Evolutionary conservation across 495 filamentous ascomycete genomes (phyloP).

Genomic region (Tuber microsphaerosporum): DNA sequence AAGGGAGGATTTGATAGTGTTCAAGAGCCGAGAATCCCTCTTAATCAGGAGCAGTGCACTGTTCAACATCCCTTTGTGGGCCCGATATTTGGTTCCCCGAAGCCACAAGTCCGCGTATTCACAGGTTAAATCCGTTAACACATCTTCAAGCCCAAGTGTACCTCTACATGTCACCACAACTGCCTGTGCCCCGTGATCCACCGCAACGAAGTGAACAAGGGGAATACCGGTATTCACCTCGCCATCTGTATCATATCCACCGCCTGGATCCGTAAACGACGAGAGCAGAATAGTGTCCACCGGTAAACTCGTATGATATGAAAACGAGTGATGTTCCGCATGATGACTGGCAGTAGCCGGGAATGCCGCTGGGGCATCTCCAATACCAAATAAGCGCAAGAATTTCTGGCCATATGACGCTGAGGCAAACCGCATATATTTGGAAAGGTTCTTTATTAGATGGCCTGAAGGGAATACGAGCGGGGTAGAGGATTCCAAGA

Average conservation of each 20-base stretch:
- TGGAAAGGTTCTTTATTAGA: constrained; percentile 62
- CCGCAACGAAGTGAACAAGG: constrained; percentile 68
- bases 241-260: constrained; percentile 64
- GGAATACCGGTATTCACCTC: constrained; percentile 67
- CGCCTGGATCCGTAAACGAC: constrained; percentile 67
- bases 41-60: constrained; percentile 64
- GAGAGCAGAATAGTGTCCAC: constrained; percentile 64
- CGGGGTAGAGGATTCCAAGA: constrained; percentile 54
- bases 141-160: constrained; percentile 72
- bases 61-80: constrained; percentile 78
- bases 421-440: constrained; percentile 71
- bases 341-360: constrained; percentile 45
- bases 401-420: constrained; percentile 69
- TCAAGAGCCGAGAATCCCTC: constrained; percentile 57
- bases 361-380: constrained; percentile 46
- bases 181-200: constrained; percentile 71
- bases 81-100: constrained; percentile 61
- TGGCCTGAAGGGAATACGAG: constrained; percentile 62
- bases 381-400: constrained; percentile 62
- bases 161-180: constrained; percentile 70
- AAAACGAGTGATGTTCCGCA: constrained; percentile 64
- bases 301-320: constrained; percentile 61
- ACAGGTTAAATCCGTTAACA: constrained; percentile 73
- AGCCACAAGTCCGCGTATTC: constrained; percentile 68
- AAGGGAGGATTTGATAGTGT: constrained; percentile 62